Evolutionary conservation across 768 basidiomycete species (phyloP), one percentile per base, ranked within the genome.

Genomic region (Agrocybe chaxingu): DNA sequence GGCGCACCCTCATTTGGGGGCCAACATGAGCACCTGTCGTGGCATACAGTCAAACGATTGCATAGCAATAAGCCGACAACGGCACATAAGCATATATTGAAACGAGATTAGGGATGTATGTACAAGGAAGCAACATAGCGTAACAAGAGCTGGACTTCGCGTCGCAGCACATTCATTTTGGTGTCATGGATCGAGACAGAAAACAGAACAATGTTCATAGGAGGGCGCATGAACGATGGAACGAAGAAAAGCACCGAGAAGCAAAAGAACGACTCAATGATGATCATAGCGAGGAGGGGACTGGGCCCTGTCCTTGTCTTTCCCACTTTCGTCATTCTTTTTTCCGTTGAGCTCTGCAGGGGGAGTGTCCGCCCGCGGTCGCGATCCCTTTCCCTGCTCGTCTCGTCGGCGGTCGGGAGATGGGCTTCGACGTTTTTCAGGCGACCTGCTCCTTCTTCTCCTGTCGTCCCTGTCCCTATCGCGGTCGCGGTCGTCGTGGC

Each of bases 231-330:
- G 11, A 37, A 6, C 51, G 34, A n/a, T 29, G 16, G 42, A 36
- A 31, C n/a, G 24, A 51, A 48, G 32, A 37, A 49, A 31, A 40
- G 24, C 38, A 36, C 38, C 29, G 38, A 40, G 46, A 34, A 48
- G 5, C 24, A 5, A 24, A 31, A 32, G 12, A 31, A 40, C 18
- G 37, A 52, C 47, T 78, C 64, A 77, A 62, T 74, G 73, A 56
- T 83, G 82, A 54, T 80, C 24, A 24, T 24, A 24, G 24, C 24
- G 83, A 31, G 81, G 80, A 42, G 84, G 83, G 7, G 82, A 82
- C 57, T 75, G 76, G 45, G 77, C 78, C 63, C 73, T 68, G 45
- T 83, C 82, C 40, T 75, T 68, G 43, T 80, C 81, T 36, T 73
- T 67, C 35, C 48, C 58, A 24, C 53, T 50, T 8, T 53, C 57